Conservation (phyloP, 1,139 yeast species). For the Taiozyma onychis region DNA sequence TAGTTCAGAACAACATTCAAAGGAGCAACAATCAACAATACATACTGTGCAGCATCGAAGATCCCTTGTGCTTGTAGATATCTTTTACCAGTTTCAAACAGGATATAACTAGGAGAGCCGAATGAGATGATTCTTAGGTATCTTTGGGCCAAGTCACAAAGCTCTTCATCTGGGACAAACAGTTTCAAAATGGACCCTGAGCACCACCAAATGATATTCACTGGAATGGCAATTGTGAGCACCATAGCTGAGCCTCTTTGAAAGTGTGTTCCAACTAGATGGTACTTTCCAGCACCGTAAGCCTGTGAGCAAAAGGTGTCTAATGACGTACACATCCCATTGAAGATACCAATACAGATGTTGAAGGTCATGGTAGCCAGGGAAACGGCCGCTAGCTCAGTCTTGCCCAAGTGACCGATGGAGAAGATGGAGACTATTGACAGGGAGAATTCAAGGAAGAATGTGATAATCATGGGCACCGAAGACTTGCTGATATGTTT, state of each 20-base stretch:
- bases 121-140: slow-evolving; percentile 31
- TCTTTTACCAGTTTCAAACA: slow-evolving; percentile 40
- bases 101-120: slow-evolving; percentile 34
- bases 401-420: slow-evolving; percentile 75
- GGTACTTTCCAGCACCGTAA: slow-evolving; percentile 33
- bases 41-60: slow-evolving; percentile 37
- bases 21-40: slow-evolving; percentile 34
- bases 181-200: slow-evolving; percentile 27
- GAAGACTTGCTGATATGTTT: slow-evolving; percentile 31
- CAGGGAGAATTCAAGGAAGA: slow-evolving; percentile 69
- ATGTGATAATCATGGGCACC: slow-evolving; percentile 61
- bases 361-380: slow-evolving; percentile 45
- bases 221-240: slow-evolving; percentile 29
- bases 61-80: slow-evolving; percentile 37
- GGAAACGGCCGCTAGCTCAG: slow-evolving; percentile 34
- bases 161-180: slow-evolving; percentile 31
- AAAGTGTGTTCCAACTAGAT: slow-evolving; percentile 36
- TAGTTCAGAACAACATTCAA: slow-evolving; percentile 31
- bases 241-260: slow-evolving; percentile 40
- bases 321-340: slow-evolving; percentile 48
- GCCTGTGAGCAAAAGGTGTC: slow-evolving; percentile 54
- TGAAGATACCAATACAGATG: slow-evolving; percentile 44
- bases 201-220: slow-evolving; percentile 35
- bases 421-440: slow-evolving; percentile 76
- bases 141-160: slow-evolving; percentile 30